Evolutionary conservation across 2,329 filamentous ascomycete genomes (phyloP).

Genomic region (Fusarium veterinarium): DNA sequence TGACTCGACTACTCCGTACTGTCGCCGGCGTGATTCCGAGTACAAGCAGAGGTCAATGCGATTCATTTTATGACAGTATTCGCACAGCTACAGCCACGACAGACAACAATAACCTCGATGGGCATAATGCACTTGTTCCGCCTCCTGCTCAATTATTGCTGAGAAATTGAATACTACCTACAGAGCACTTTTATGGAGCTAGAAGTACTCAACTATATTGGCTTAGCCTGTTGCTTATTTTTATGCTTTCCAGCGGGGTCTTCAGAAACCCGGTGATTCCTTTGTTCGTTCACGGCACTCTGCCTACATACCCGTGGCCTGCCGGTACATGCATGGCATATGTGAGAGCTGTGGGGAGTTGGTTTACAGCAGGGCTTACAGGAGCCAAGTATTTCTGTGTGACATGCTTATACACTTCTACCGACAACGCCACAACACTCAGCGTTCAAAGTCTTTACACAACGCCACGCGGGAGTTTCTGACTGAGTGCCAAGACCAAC

Average conservation of each 20-base stretch:
- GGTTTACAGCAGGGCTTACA: slow-evolving; percentile 20
- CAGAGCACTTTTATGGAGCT: slow-evolving; percentile 5
- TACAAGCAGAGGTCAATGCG: slow-evolving; percentile 38
- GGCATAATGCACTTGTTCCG: background rate
- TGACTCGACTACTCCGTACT: slow-evolving; percentile 20
- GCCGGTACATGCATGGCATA: slow-evolving; percentile 41
- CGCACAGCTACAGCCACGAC: slow-evolving; percentile 22
- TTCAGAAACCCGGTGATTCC: slow-evolving; percentile 23
- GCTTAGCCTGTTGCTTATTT: slow-evolving; percentile 1
- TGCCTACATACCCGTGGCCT: slow-evolving; percentile 38
- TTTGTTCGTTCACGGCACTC: slow-evolving; percentile 29
- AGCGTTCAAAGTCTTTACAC: slow-evolving; percentile 4
- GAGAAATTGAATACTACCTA: slow-evolving; percentile 11
- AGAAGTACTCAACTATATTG: slow-evolving; percentile 18
- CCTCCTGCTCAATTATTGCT: slow-evolving; percentile 13
- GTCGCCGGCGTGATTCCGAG: slow-evolving; percentile 29
- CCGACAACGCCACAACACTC: slow-evolving; percentile 18
- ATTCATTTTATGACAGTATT: slow-evolving; percentile 29
- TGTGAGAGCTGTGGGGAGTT: slow-evolving; percentile 20
- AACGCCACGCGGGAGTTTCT: slow-evolving; percentile 17
- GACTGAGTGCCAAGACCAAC: slow-evolving; percentile 22
- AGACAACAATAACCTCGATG: slow-evolving; percentile 16
- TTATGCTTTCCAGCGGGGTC: slow-evolving; percentile 10
- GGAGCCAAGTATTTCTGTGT: slow-evolving; percentile 24
- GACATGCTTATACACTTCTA: slow-evolving; percentile 35